Percentiles rank a stretch among this genome's conserved stretches.
These are phyloP conservation scores for Centella asiatica DNA, from an alignment of 129 eudicot species.

Conservation along the genomic window DNA sequence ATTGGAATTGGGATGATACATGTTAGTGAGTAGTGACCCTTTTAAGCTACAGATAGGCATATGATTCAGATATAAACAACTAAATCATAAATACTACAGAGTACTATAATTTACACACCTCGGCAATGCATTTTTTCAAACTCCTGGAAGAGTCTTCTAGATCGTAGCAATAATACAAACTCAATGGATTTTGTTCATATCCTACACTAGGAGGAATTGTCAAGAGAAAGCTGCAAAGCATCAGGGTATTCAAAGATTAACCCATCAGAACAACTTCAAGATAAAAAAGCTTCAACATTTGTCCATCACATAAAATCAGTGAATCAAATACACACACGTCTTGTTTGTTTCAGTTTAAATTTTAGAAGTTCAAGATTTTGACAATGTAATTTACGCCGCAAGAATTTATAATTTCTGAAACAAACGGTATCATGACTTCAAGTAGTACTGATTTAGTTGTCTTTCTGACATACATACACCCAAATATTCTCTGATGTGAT, in stretches of 20 bases:
- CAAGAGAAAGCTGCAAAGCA: slow-evolving; percentile 58
- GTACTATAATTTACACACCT: slow-evolving; percentile 37
- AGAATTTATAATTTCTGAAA: too few relatives aligned
- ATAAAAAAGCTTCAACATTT: not conserved
- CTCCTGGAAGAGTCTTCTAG: slow-evolving; percentile 37
- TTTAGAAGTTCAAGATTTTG: too few relatives aligned
- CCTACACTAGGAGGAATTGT: slow-evolving; percentile 96
- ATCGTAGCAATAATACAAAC: slow-evolving; percentile 81
- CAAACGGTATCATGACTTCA: too few relatives aligned
- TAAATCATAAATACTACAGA: not conserved
- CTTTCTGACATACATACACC: too few relatives aligned
- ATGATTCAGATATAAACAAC: not conserved
- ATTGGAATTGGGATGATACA: not conserved
- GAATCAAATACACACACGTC: too few relatives aligned
- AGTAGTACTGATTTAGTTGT: too few relatives aligned
- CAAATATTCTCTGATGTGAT: too few relatives aligned
- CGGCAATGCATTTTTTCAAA: slow-evolving; percentile 81
- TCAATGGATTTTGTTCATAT: slow-evolving; percentile 88
- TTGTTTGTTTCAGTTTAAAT: too few relatives aligned
- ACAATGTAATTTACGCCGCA: too few relatives aligned
- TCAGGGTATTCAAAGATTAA: not conserved
- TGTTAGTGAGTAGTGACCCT: not conserved
- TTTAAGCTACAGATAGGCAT: not conserved
- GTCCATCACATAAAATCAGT: not conserved
- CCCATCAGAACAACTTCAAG: not conserved